Conservation (phyloP, 768 basidiomycete species). For the Stropharia rugosoannulata region DNA sequence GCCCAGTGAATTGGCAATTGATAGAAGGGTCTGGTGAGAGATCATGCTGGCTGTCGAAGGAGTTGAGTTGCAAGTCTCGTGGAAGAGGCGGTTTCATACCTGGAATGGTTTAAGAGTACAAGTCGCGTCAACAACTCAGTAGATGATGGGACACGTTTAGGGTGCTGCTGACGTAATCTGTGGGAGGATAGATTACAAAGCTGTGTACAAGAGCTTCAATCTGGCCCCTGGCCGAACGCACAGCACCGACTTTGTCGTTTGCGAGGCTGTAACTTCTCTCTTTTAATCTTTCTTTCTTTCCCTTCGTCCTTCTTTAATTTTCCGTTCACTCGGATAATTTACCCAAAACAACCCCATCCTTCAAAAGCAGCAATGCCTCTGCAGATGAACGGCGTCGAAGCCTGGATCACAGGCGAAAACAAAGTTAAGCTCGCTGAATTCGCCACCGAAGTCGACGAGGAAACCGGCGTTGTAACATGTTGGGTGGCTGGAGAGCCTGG, state of each 20-base stretch:
- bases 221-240: slow-evolving; percentile 3
- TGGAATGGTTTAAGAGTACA: not conserved
- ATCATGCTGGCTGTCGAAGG: slow-evolving; percentile 56
- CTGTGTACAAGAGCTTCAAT: not conserved
- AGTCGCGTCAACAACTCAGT: not conserved
- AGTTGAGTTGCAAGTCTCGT: not conserved
- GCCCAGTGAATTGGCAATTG: slow-evolving; percentile 81
- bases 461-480: slow-evolving; percentile 23
- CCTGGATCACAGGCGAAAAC: slow-evolving; percentile 28
- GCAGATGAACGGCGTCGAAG: slow-evolving; percentile 27
- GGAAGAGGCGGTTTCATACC: not conserved
- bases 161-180: slow-evolving; percentile 2
- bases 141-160: not conserved
- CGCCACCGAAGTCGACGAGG: slow-evolving; percentile 23
- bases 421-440: slow-evolving; percentile 26
- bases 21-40: slow-evolving; percentile 74
- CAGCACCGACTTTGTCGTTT: slow-evolving; percentile 6
- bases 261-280: slow-evolving; percentile 15
- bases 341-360: not conserved
- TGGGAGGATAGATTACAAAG: not conserved
- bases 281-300: slow-evolving; percentile 8
- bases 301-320: slow-evolving; percentile 7
- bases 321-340: slow-evolving; percentile 10
- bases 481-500: slow-evolving; percentile 30
- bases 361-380: slow-evolving; percentile 20